These are phyloP conservation scores for Rugonectria rugulosa DNA, from an alignment of 2,329 filamentous ascomycete genomes.

Conservation along the genomic window DNA sequence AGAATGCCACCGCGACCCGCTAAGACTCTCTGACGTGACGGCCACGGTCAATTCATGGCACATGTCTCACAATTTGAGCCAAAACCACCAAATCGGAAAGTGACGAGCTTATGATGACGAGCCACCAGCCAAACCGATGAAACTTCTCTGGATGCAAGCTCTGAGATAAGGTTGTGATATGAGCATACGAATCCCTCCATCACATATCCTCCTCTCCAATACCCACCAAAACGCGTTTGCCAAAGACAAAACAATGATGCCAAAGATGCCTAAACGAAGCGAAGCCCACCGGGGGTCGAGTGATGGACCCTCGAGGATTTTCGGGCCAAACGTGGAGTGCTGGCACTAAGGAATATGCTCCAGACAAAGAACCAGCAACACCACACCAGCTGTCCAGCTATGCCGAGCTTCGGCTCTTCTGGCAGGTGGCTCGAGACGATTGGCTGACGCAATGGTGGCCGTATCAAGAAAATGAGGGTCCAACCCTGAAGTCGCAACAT, in stretches of 20 bases:
- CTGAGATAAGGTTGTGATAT: constrained; percentile 28
- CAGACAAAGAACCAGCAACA: constrained; percentile 1
- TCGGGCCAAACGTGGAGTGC: constrained; percentile 8
- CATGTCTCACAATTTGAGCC: constrained; percentile 26
- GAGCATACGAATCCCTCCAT: constrained; percentile 10
- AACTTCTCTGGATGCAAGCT: constrained; percentile 20
- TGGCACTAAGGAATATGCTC: background rate
- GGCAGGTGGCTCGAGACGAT: constrained; percentile 1
- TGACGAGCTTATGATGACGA: constrained; percentile 1
- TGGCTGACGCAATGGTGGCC: background rate
- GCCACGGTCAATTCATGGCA: constrained; percentile 36
- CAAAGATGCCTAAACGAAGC: constrained; percentile 2
- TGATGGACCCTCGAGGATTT: constrained; percentile 1
- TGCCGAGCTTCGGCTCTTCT: constrained; percentile 3
- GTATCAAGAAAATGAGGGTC: constrained; percentile 6
- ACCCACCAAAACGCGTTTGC: constrained; percentile 28
- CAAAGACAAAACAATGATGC: constrained; percentile 2
- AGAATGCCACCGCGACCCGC: constrained; percentile 36
- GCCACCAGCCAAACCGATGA: constrained; percentile 14
- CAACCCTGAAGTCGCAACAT: background rate
- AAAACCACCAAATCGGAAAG: constrained; percentile 26
- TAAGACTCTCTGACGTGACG: constrained; percentile 38
- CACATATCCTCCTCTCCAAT: background rate
- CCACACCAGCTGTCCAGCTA: no score
- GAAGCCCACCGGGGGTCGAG: constrained; percentile 14